phyloP scores from a whole-genome alignment of 768 basidiomycete genomes.

The Leucocoprinus leucothites region DNA sequence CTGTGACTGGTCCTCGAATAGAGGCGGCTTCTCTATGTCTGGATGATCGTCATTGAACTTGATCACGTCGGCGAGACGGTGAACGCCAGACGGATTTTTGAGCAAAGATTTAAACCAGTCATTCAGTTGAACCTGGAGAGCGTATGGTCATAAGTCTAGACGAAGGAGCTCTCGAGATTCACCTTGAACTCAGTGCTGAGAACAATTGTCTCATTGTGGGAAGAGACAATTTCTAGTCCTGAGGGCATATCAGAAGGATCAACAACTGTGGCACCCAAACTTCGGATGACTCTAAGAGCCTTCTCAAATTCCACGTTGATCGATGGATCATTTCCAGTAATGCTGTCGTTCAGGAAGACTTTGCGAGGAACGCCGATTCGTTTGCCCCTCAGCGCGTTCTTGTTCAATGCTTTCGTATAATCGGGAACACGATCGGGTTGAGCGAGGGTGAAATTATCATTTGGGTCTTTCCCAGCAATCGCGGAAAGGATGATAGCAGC shows the following conservation, averaged over 20 bases:
- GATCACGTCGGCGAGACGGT: slow-evolving; percentile 54
- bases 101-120: slow-evolving; percentile 43
- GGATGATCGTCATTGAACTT: slow-evolving; percentile 52
- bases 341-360: slow-evolving; percentile 31
- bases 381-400: slow-evolving; percentile 44
- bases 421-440: slow-evolving; percentile 54
- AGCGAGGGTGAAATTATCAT: slow-evolving; percentile 51
- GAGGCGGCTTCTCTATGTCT: slow-evolving; percentile 41
- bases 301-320: slow-evolving; percentile 36
- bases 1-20: slow-evolving; percentile 33
- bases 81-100: slow-evolving; percentile 54
- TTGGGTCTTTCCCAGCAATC: slow-evolving; percentile 52
- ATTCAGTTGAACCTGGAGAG: slow-evolving; percentile 47
- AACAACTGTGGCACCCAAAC: slow-evolving; percentile 48
- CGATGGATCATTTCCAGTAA: slow-evolving; percentile 30
- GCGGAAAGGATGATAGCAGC: slow-evolving; percentile 51
- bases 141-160: neutral
- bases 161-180: neutral
- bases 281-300: slow-evolving; percentile 32
- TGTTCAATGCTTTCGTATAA: slow-evolving; percentile 49
- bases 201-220: slow-evolving; percentile 54
- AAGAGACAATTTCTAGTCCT: slow-evolving; percentile 43
- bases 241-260: slow-evolving; percentile 63
- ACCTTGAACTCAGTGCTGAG: slow-evolving; percentile 59
- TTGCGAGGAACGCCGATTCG: slow-evolving; percentile 52